These are phyloP conservation scores for Arthroderma sp. DNA, from an alignment of 2,329 filamentous ascomycete species.

Conservation along the genomic window DNA sequence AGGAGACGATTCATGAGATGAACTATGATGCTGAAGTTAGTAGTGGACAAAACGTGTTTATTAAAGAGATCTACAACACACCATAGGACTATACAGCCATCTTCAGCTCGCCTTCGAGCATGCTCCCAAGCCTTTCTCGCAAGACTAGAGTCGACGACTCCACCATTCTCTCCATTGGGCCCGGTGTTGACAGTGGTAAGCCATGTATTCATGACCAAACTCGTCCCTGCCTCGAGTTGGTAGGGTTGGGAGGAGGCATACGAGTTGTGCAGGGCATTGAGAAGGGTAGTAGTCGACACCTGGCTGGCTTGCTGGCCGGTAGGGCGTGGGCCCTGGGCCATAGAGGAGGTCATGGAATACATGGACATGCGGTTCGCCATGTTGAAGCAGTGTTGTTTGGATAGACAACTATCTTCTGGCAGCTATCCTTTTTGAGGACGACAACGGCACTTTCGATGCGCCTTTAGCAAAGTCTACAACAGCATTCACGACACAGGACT, in stretches of 20 bases:
- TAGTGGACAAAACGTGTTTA: not conserved
- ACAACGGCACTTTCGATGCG: too few species aligned
- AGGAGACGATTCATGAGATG: conserved; percentile 76
- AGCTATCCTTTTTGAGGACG: too few species aligned
- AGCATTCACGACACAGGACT: too few species aligned
- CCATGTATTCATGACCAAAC: conserved; percentile 91
- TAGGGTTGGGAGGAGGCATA: conserved; percentile 77
- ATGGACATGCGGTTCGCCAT: conserved; percentile 51
- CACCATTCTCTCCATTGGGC: conserved; percentile 55
- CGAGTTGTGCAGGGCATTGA: conserved; percentile 83
- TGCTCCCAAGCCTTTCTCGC: conserved; percentile 88
- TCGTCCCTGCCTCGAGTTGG: conserved; percentile 75
- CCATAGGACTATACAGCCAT: conserved; percentile 85
- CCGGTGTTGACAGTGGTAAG: conserved; percentile 62
- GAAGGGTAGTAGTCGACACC: conserved; percentile 80
- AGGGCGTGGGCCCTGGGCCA: conserved; percentile 40
- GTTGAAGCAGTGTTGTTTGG: conserved; percentile 4
- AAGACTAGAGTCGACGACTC: conserved; percentile 67
- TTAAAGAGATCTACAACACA: conserved; percentile 33
- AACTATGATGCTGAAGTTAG: conserved; percentile 40
- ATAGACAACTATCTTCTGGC: too few species aligned
- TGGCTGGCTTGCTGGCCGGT: conserved; percentile 59
- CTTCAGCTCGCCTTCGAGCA: conserved; percentile 82
- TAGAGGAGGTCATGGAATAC: conserved; percentile 48
- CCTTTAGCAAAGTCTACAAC: too few species aligned